Percentiles rank a stretch among this genome's conserved stretches.
These are phyloP conservation scores for Dioscorea zingiberensis DNA, from an alignment of 106 monocot species.

Conservation along the genomic window DNA sequence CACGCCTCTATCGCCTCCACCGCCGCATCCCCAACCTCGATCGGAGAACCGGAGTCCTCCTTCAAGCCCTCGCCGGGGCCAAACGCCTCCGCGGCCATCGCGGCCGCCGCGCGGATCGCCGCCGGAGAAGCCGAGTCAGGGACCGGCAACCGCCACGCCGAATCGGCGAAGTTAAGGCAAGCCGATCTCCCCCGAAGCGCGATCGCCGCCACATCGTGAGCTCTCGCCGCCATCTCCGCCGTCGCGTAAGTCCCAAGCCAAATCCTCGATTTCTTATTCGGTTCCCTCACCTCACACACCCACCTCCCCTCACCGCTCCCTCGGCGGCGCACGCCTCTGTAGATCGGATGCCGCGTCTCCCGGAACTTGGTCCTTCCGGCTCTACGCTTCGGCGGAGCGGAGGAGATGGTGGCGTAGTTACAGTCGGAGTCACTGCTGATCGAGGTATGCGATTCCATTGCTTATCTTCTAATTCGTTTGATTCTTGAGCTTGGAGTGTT, in stretches of 20 bases:
- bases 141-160: conserved; percentile 27
- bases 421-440: not conserved
- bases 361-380: conserved; percentile 40
- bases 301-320: conserved; percentile 42
- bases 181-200: conserved; percentile 40
- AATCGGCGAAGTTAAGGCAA: conserved; percentile 49
- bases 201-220: conserved; percentile 54
- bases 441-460: too few species aligned
- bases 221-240: conserved; percentile 48
- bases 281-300: conserved; percentile 66
- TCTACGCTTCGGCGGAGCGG: conserved; percentile 21
- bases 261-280: conserved; percentile 23
- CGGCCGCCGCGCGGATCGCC: conserved; percentile 36
- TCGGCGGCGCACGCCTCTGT: conserved; percentile 30
- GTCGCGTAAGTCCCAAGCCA: conserved; percentile 58
- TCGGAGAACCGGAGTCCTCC: too few species aligned
- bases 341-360: conserved; percentile 43
- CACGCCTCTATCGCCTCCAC: conserved; percentile 20
- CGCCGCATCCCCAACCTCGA: not conserved
- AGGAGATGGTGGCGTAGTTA: conserved; percentile 6
- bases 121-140: conserved; percentile 7
- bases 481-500: too few species aligned
- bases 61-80: not conserved
- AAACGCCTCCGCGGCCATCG: conserved; percentile 24
- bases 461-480: too few species aligned